Conservation (phyloP, 2,329 filamentous ascomycete species). For the Hortaea sp. region DNA sequence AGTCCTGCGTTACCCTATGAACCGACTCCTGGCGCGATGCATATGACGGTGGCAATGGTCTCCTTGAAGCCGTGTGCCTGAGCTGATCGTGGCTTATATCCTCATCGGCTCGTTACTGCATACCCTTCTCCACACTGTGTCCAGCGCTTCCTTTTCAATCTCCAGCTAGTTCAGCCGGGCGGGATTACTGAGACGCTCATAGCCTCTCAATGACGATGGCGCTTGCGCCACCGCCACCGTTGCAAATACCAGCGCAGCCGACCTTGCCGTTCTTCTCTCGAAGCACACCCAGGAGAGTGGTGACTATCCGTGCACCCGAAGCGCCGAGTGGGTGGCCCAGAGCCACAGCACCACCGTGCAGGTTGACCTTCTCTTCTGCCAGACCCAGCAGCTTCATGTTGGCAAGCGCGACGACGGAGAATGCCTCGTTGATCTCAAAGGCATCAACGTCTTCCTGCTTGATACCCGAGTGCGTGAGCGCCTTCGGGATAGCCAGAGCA, state of each 20-base stretch:
- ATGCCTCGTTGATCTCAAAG: constrained; percentile 99
- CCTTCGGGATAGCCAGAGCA: constrained; percentile 90
- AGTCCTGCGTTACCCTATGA: too few species aligned
- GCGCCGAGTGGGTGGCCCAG: constrained; percentile 91
- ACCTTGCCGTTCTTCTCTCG: constrained; percentile 88
- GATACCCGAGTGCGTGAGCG: constrained; percentile 85
- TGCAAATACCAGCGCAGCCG: constrained; percentile 91
- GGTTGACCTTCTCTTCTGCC: constrained; percentile 77
- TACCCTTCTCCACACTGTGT: too few species aligned
- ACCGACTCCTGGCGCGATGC: too few species aligned
- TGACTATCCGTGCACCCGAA: constrained; percentile 86
- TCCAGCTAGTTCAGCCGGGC: too few species aligned
- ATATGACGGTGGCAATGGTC: too few species aligned
- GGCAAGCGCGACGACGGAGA: constrained; percentile 89
- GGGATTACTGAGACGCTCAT: background rate
- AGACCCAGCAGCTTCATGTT: constrained; percentile 88
- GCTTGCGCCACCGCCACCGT: constrained; percentile 90
- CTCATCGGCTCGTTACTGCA: too few species aligned
- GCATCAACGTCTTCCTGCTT: constrained; percentile 70
- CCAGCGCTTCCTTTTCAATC: too few species aligned
- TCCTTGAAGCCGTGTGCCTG: too few species aligned
- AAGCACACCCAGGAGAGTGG: constrained; percentile 80
- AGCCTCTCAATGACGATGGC: constrained; percentile 73
- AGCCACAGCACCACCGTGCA: constrained; percentile 90
- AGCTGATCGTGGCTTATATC: too few species aligned